Evolutionary conservation across 306 rosid genomes (phyloP).

Genomic region (Arachis hypogaea): DNA sequence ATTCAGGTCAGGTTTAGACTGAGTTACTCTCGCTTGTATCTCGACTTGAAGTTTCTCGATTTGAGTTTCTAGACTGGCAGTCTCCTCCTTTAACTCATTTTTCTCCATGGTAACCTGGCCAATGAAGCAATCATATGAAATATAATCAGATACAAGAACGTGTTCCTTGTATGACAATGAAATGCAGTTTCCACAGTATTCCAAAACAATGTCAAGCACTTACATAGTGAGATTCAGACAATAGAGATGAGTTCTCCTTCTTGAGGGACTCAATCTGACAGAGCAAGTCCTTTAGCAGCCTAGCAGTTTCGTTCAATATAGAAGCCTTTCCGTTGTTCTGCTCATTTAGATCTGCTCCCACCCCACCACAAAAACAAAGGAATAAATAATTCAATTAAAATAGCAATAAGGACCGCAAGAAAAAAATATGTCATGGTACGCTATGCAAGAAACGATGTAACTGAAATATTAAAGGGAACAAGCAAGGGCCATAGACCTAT

Average conservation of each 20-base stretch:
- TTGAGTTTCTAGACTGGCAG: slow-evolving; percentile 62
- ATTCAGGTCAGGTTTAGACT: slow-evolving; percentile 81
- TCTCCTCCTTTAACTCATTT: slow-evolving; percentile 83
- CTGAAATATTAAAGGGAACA: slow-evolving; percentile 18
- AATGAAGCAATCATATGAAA: slow-evolving; percentile 17
- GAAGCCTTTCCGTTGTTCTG: slow-evolving; percentile 80
- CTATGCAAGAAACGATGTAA: slow-evolving; percentile 1
- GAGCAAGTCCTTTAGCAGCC: slow-evolving; percentile 68
- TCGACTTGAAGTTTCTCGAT: slow-evolving; percentile 71
- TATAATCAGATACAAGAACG: background rate
- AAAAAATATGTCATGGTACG: slow-evolving; percentile 1
- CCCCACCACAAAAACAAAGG: slow-evolving; percentile 26
- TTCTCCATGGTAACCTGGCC: slow-evolving; percentile 76
- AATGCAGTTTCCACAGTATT: slow-evolving; percentile 26
- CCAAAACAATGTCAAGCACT: slow-evolving; percentile 33
- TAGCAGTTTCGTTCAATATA: slow-evolving; percentile 60
- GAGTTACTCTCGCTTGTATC: slow-evolving; percentile 56
- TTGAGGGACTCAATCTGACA: slow-evolving; percentile 68
- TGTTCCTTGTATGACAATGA: slow-evolving; percentile 10
- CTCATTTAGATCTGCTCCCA: slow-evolving; percentile 55
- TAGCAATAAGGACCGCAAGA: background rate
- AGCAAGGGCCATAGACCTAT: background rate
- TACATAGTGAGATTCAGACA: slow-evolving; percentile 82
- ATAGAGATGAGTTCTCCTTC: slow-evolving; percentile 61
- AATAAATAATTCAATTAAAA: background rate